These are phyloP conservation scores for Phlyctochytrium planicorne DNA, from an alignment of 192 early-diverging fungal genomes.

Conservation along the genomic window DNA sequence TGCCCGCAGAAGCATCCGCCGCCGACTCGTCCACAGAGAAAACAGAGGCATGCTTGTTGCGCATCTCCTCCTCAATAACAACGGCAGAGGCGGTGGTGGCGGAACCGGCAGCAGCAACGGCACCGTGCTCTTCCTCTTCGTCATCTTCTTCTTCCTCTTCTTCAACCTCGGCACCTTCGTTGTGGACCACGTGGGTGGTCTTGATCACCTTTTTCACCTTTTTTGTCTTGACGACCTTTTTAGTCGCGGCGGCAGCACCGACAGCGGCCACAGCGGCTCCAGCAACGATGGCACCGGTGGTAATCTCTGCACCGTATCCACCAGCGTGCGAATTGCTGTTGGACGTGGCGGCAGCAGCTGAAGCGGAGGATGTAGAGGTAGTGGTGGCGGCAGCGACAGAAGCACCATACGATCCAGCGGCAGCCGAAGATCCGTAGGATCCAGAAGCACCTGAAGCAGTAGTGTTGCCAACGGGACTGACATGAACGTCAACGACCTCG, in stretches of 20 bases:
- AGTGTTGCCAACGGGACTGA: background rate
- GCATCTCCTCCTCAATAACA: background rate
- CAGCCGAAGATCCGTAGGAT: background rate
- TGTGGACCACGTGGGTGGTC: constrained; percentile 3
- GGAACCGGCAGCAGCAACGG: constrained; percentile 2
- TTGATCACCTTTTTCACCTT: background rate
- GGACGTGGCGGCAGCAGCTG: too few species aligned
- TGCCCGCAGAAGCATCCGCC: background rate
- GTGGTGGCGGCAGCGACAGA: background rate
- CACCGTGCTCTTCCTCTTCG: background rate
- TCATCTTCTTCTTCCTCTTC: constrained; percentile 4
- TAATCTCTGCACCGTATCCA: background rate
- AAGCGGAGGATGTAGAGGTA: too few species aligned
- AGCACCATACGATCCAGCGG: background rate
- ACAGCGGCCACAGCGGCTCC: background rate
- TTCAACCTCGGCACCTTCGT: constrained; percentile 8
- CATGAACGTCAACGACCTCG: background rate
- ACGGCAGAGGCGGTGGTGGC: background rate
- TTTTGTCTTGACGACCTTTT: background rate
- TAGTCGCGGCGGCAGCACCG: constrained; percentile 10
- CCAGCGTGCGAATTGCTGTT: background rate
- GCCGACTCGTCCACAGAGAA: constrained; percentile 3
- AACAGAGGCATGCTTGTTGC: background rate
- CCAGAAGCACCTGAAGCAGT: constrained; percentile 2
- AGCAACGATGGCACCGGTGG: constrained; percentile 23